These are phyloP conservation scores for Suhomyces anneliseae DNA, from an alignment of 1,139 yeast species.

Conservation along the genomic window DNA sequence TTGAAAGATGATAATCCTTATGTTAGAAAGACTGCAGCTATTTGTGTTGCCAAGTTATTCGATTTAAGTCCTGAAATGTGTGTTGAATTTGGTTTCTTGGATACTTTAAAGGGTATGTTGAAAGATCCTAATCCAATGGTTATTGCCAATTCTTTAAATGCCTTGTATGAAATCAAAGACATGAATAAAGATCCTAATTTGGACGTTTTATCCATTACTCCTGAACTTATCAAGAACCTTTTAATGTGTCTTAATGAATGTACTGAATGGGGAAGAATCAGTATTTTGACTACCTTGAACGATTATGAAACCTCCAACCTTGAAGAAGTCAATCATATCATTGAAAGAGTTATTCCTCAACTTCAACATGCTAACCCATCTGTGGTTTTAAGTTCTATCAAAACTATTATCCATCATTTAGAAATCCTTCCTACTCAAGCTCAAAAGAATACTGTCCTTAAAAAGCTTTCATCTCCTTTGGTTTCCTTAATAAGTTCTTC, in stretches of 20 bases:
- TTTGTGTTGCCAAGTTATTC: conserved; percentile 93
- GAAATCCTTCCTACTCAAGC: conserved; percentile 44
- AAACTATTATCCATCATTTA: conserved; percentile 74
- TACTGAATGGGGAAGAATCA: conserved; percentile 98
- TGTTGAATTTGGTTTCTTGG: conserved; percentile 83
- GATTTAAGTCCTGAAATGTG: conserved; percentile 83
- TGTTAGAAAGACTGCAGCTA: conserved; percentile 96
- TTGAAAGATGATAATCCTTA: conserved; percentile 93
- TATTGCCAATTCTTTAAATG: conserved; percentile 87
- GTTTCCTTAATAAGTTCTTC: conserved; percentile 84
- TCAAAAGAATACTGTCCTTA: conserved; percentile 45
- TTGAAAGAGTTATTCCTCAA: conserved; percentile 92
- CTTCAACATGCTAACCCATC: conserved; percentile 97
- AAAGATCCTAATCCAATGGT: conserved; percentile 96
- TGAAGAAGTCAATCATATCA: conserved; percentile 78
- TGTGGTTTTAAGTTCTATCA: conserved; percentile 85
- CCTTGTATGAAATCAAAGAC: conserved; percentile 80
- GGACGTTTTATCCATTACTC: conserved; percentile 39
- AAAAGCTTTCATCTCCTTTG: conserved; percentile 86
- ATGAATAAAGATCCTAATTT: conserved; percentile 53
- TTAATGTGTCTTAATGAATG: conserved; percentile 90
- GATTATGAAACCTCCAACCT: conserved; percentile 59
- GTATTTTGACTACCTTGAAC: conserved; percentile 78
- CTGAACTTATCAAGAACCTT: conserved; percentile 58
- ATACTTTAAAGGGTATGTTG: conserved; percentile 64